Percentiles rank a stretch among this genome's conserved stretches.
phyloP scores from a whole-genome alignment of 192 early-diverging fungal species.

The Umbelopsis isabellina region DNA sequence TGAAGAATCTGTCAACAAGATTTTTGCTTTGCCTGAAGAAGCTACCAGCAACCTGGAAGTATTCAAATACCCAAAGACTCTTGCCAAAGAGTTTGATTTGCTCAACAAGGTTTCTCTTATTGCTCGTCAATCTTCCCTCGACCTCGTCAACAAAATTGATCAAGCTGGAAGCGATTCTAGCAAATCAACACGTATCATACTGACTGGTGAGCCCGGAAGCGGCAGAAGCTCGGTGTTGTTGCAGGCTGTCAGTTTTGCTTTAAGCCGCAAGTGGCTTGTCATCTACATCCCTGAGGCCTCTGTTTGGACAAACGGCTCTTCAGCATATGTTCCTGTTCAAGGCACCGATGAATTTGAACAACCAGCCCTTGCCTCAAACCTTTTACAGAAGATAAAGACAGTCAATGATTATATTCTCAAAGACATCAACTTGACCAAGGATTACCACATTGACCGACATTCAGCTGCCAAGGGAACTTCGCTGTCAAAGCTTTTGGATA shows the following conservation, averaged over 20 bases:
- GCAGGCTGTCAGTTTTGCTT: conserved; percentile 50
- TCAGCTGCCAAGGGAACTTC: conserved; percentile 35
- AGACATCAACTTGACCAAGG: conserved; percentile 26
- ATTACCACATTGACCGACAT: conserved; percentile 39
- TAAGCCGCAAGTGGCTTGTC: conserved; percentile 52
- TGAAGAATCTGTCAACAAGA: conserved; percentile 26
- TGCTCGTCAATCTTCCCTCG: conserved; percentile 44
- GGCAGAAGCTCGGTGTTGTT: conserved; percentile 55
- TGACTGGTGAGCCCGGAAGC: conserved; percentile 48
- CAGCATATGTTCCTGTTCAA: conserved; percentile 43
- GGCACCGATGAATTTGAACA: conserved; percentile 46
- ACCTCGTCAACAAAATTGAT: conserved; percentile 43
- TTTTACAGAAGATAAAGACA: conserved; percentile 45
- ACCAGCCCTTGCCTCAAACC: conserved; percentile 41
- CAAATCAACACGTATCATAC: conserved; percentile 40
- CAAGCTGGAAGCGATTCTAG: conserved; percentile 33
- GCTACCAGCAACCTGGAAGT: conserved; percentile 30
- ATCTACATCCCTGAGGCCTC: conserved; percentile 56
- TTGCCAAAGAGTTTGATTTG: conserved; percentile 40
- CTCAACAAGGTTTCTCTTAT: conserved; percentile 46
- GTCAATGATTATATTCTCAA: conserved; percentile 40
- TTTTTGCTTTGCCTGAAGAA: conserved; percentile 25
- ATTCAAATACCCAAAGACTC: conserved; percentile 28
- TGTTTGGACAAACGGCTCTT: conserved; percentile 48
- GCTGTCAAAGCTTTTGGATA: conserved; percentile 38